phyloP scores from a whole-genome alignment of 352 stramenopile species.

The Phytopythium aichiense region DNA sequence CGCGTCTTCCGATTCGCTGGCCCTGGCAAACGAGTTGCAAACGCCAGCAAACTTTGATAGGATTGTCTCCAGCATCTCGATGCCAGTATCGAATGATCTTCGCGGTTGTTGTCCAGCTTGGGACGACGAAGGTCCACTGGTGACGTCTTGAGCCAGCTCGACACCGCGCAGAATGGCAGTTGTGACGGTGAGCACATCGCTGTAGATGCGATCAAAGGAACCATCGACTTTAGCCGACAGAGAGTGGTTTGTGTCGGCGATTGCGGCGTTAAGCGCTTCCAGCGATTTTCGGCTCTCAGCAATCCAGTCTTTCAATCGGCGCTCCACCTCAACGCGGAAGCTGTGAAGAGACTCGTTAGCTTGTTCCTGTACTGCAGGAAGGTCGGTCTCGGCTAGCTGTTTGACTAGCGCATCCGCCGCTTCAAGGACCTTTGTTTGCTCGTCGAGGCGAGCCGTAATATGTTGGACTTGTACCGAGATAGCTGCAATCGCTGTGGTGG shows the following conservation, averaged over 20 bases:
- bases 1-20: conserved; percentile 17
- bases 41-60: conserved; percentile 30
- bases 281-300: conserved; percentile 30
- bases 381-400: conserved; percentile 29
- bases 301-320: conserved; percentile 31
- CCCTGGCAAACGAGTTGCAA: conserved; percentile 10
- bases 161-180: conserved; percentile 35
- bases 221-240: conserved; percentile 24
- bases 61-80: conserved; percentile 36
- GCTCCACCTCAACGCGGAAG: conserved; percentile 39
- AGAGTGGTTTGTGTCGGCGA: conserved; percentile 12
- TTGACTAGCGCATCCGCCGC: conserved; percentile 22
- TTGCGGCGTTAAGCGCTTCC: conserved; percentile 23
- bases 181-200: conserved; percentile 45
- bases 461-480: conserved; percentile 38
- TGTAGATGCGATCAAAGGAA: conserved; percentile 40
- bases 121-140: neutral
- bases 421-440: conserved; percentile 26
- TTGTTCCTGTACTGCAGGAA: conserved; percentile 33
- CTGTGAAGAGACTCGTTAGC: conserved; percentile 37
- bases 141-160: conserved; percentile 21
- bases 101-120: neutral
- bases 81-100: conserved; percentile 27
- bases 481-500: conserved; percentile 14
- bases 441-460: conserved; percentile 22